Base-by-base conservation (phyloP, 441 rosid species). In the Euphorbia schlechtendalii region DNA sequence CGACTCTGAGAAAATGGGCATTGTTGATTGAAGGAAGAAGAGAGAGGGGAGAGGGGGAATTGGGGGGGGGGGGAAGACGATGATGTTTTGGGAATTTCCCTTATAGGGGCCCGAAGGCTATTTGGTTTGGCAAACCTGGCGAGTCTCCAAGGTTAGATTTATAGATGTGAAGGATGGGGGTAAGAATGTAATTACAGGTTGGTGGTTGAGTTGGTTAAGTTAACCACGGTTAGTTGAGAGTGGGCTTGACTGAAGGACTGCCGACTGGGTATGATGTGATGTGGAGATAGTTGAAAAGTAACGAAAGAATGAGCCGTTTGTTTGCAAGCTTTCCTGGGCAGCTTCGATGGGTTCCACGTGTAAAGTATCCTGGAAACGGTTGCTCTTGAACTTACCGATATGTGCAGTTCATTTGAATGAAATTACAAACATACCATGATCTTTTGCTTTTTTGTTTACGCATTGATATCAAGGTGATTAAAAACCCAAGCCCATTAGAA, bases 111-210 rank as follows among this genome's bases (percentile, higher is more conserved):
- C 74, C 78, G 25, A 65, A 57, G 87, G 84, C 73, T 71, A 1
- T 67, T 54, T 69, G 78, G 83, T 86, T 88, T 60, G 83, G 88
- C 90, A 90, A 90, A 87, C 97, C 86, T 82, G 63, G 70, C 79
- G 81, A 60, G 76, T 90, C 70, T 84, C 83, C 13, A 79, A 53
- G 73, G 82, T 55, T 27, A 25, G 28, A 80, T 86, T 82, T 87
- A 87, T 87, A 87, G 92, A 21, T 69, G 12, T 0, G 66, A 30
- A 15, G 15, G 12, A 1, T 0, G 46, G 65, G 78, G 85, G 87
- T 51, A 28, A 27, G 52, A 10, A 56, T 0, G 90, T 77, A 77
- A 82, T 64, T 81, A 52, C 28, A 0, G 70, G 63, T 28, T 0
- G 4, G 11, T 8, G 8, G 22, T 8, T 41, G 9, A 1, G 61